Conservation (phyloP, 176 grass and related monocot genomes). For the Lolium multiflorum region DNA sequence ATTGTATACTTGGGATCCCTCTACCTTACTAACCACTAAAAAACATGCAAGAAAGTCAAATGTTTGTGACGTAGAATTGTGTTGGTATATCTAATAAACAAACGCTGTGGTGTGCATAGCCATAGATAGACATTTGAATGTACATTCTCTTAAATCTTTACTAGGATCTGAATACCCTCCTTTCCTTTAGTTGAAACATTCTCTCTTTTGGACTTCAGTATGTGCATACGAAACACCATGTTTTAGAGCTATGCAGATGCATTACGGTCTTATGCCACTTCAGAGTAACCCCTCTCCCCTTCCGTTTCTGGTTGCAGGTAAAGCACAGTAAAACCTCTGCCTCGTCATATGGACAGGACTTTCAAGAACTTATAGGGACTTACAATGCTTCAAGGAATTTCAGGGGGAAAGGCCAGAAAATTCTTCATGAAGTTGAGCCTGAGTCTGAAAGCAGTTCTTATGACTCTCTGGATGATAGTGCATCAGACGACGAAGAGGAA, state of each 20-base stretch:
- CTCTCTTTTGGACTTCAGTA: neutral
- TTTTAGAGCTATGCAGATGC: neutral
- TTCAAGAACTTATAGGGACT: slow-evolving; percentile 67
- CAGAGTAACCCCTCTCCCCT: neutral
- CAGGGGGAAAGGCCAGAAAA: slow-evolving; percentile 41
- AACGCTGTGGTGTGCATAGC: neutral
- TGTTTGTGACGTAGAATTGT: neutral
- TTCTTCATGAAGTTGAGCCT: slow-evolving; percentile 47
- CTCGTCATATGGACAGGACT: slow-evolving; percentile 76
- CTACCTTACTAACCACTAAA: neutral
- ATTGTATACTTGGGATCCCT: neutral
- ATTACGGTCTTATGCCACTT: neutral
- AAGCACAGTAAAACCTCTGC: slow-evolving; percentile 77
- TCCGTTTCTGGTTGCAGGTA: slow-evolving; percentile 63
- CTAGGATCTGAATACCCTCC: neutral
- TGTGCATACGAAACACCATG: neutral
- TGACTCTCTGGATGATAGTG: slow-evolving; percentile 43
- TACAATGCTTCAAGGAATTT: slow-evolving; percentile 55
- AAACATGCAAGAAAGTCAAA: neutral
- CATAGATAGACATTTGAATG: slow-evolving; percentile 12
- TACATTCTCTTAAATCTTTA: neutral
- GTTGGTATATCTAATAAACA: neutral
- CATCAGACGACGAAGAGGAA: slow-evolving; percentile 53
- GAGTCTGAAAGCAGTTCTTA: slow-evolving; percentile 63
- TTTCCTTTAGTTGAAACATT: neutral